Evolutionary conservation across 495 filamentous ascomycete genomes (phyloP).

Genomic region (Aspergillus wentii): DNA sequence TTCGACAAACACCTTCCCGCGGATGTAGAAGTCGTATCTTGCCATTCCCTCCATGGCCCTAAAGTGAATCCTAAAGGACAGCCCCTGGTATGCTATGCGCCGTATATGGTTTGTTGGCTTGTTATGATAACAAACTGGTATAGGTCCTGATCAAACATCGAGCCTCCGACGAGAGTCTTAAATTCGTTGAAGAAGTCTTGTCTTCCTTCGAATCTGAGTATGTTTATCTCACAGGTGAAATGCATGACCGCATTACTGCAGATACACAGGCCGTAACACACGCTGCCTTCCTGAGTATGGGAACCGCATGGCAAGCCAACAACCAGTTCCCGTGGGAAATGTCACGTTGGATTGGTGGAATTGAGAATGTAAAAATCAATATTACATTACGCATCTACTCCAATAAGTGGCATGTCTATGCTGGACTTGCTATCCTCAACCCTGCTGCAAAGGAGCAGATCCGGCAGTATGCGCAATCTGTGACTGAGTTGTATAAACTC

Average conservation of each 20-base stretch:
- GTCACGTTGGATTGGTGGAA: slow-evolving; percentile 86
- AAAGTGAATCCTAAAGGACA: slow-evolving; percentile 82
- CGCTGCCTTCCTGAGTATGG: slow-evolving; percentile 95
- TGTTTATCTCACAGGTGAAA: slow-evolving; percentile 77
- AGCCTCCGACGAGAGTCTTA: slow-evolving; percentile 69
- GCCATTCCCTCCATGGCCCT: slow-evolving; percentile 94
- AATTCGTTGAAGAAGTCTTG: slow-evolving; percentile 73
- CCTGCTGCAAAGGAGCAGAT: slow-evolving; percentile 89
- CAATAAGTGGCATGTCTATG: slow-evolving; percentile 99
- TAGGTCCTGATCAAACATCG: slow-evolving; percentile 88
- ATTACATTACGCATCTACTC: slow-evolving; percentile 94
- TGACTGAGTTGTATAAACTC: slow-evolving; percentile 92
- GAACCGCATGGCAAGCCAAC: slow-evolving; percentile 91
- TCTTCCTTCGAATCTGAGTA: slow-evolving; percentile 75
- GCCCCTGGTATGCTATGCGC: slow-evolving; percentile 58
- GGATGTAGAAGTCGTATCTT: slow-evolving; percentile 92
- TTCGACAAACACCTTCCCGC: slow-evolving; percentile 83
- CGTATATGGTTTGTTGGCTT: slow-evolving; percentile 3
- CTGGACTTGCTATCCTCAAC: slow-evolving; percentile 93
- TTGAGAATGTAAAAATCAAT: slow-evolving; percentile 99
- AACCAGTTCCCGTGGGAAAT: slow-evolving; percentile 95
- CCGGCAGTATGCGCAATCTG: slow-evolving; percentile 83
- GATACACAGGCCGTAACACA: slow-evolving; percentile 98
- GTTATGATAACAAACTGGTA: slow-evolving; percentile 8
- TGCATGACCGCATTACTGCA: slow-evolving; percentile 95